Percentiles rank a stretch among this genome's conserved stretches.
Conservation (phyloP, 441 rosid species). For the Mallotus repandus region DNA sequence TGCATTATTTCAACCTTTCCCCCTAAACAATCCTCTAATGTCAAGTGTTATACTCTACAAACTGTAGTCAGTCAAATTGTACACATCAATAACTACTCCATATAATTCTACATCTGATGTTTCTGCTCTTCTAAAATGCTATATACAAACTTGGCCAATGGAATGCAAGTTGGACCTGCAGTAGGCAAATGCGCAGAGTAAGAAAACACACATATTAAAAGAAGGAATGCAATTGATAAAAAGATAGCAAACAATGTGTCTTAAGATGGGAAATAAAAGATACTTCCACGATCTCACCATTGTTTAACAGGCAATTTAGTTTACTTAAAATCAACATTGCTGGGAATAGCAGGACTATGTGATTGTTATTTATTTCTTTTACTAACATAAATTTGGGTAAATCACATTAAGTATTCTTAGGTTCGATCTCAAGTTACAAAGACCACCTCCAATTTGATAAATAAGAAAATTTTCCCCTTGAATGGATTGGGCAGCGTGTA, state of each 20-base stretch:
- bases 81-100: constrained; percentile 33
- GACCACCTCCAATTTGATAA: not conserved
- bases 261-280: no score
- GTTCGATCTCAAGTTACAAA: not conserved
- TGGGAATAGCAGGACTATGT: no score
- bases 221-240: not conserved
- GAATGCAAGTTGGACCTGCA: constrained; percentile 32
- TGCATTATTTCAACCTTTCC: constrained; percentile 9
- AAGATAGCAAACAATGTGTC: not conserved
- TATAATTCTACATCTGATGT: constrained; percentile 16
- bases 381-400: not conserved
- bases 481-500: not conserved
- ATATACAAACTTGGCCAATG: constrained; percentile 34
- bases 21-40: constrained; percentile 23
- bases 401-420: not conserved
- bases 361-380: no score
- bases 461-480: not conserved
- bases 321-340: no score
- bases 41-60: constrained; percentile 16
- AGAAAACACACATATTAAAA: not conserved
- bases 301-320: no score
- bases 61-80: constrained; percentile 24
- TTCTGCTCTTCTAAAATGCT: constrained; percentile 29
- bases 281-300: no score
- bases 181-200: not conserved